phyloP scores from a whole-genome alignment of 345 rosid species.

The Passiflora organensis region DNA sequence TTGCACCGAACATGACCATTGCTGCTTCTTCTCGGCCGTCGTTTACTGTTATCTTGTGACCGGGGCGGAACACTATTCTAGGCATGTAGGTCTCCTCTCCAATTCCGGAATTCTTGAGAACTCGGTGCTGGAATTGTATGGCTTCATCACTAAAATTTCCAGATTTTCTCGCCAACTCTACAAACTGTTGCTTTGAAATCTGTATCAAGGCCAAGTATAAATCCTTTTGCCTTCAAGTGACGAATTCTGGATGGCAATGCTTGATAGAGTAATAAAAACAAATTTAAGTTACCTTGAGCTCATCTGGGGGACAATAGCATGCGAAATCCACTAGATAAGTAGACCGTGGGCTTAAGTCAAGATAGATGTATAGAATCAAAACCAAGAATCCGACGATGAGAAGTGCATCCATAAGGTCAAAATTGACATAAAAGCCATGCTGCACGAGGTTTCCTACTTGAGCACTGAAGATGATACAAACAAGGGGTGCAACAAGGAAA shows the following conservation, averaged over 20 bases:
- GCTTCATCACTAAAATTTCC: slow-evolving; percentile 52
- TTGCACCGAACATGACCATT: slow-evolving; percentile 56
- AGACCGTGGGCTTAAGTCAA: slow-evolving; percentile 38
- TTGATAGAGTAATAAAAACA: neutral
- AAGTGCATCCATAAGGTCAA: slow-evolving; percentile 15
- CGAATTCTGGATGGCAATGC: no score
- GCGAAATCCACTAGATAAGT: slow-evolving; percentile 55
- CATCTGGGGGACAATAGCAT: slow-evolving; percentile 58
- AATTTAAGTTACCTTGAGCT: slow-evolving; percentile 48
- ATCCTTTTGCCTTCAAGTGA: neutral
- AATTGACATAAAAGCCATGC: slow-evolving; percentile 18
- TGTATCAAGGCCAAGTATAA: slow-evolving; percentile 7
- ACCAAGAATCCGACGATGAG: slow-evolving; percentile 17
- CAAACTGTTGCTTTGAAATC: slow-evolving; percentile 56
- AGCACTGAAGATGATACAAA: slow-evolving; percentile 26
- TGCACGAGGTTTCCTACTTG: slow-evolving; percentile 27
- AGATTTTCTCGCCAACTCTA: slow-evolving; percentile 46
- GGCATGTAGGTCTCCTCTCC: slow-evolving; percentile 74
- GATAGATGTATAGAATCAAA: slow-evolving; percentile 29
- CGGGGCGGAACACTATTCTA: slow-evolving; percentile 39
- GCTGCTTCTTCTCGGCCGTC: slow-evolving; percentile 71
- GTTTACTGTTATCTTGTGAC: slow-evolving; percentile 31
- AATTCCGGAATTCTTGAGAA: slow-evolving; percentile 53
- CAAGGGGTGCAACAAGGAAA: slow-evolving; percentile 30
- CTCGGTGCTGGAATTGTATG: slow-evolving; percentile 42